Conservation (phyloP, 768 basidiomycete species). For the Auriscalpium vulgare region DNA sequence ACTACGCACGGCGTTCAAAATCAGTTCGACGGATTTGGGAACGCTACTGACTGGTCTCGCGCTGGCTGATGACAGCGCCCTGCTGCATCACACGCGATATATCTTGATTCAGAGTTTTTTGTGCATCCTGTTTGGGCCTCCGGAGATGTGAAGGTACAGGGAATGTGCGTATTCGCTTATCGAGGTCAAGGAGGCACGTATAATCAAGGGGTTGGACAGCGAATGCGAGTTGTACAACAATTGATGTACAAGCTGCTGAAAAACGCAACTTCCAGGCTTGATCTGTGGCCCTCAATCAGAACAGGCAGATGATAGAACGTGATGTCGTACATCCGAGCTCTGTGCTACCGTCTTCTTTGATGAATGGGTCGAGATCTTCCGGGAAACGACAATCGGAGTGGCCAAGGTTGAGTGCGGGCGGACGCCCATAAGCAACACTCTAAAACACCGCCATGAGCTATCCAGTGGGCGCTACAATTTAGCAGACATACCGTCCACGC, state of each 20-base stretch:
- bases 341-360: conserved; percentile 26
- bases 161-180: conserved; percentile 44
- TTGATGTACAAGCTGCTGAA: conserved; percentile 35
- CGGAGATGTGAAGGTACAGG: conserved; percentile 37
- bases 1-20: conserved; percentile 12
- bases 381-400: conserved; percentile 47
- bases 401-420: conserved; percentile 37
- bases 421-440: conserved; percentile 44
- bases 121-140: conserved; percentile 28
- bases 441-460: conserved; percentile 10
- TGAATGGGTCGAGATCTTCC: conserved; percentile 30
- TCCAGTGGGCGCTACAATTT: conserved; percentile 28
- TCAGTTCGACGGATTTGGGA: background rate
- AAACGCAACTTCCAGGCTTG: conserved; percentile 38
- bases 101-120: conserved; percentile 32
- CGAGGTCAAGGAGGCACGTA: conserved; percentile 37
- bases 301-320: background rate
- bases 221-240: conserved; percentile 36
- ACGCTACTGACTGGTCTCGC: conserved; percentile 38
- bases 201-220: conserved; percentile 32
- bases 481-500: background rate
- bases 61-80: conserved; percentile 30
- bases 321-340: conserved; percentile 35
- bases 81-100: conserved; percentile 36
- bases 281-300: conserved; percentile 4